Evolutionary conservation across 2,329 filamentous ascomycete species (phyloP).

Genomic region (Fusarium euwallaceae): DNA sequence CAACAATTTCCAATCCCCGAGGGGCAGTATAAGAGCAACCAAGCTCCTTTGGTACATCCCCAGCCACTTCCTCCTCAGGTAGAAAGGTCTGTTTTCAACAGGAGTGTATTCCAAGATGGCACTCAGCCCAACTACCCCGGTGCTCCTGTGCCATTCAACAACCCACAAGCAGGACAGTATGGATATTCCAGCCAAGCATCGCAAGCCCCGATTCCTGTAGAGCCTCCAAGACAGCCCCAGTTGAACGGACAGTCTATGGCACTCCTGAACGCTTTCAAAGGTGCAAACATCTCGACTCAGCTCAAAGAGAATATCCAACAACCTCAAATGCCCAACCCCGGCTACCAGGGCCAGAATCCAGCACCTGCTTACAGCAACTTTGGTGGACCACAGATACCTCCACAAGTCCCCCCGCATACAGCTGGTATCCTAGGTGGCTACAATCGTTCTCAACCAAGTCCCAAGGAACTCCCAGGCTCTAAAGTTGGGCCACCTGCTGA

Average conservation of each 20-base stretch:
- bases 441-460: constrained; percentile 39
- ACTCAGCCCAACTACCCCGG: constrained; percentile 24
- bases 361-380: constrained; percentile 23
- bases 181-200: constrained; percentile 32
- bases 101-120: constrained; percentile 48
- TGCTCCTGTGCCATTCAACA: constrained; percentile 23
- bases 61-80: constrained; percentile 69
- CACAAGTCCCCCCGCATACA: constrained; percentile 22
- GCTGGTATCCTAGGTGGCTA: constrained; percentile 6
- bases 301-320: constrained; percentile 38
- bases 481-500: constrained; percentile 41
- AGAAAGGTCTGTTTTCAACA: constrained; percentile 65
- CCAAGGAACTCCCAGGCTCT: constrained; percentile 48
- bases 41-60: constrained; percentile 53
- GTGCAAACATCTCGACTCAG: constrained; percentile 40
- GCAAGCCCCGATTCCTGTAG: constrained; percentile 22
- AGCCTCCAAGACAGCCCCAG: constrained; percentile 41
- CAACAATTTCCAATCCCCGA: constrained; percentile 35
- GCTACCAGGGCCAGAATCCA: constrained; percentile 28
- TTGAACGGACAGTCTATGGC: constrained; percentile 59
- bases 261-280: constrained; percentile 61
- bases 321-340: constrained; percentile 14
- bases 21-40: constrained; percentile 43
- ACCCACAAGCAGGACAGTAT: constrained; percentile 46
- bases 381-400: constrained; percentile 20